Evolutionary conservation across 805 yeast species (phyloP).

Genomic region (Nakazawaea ambrosiae): DNA sequence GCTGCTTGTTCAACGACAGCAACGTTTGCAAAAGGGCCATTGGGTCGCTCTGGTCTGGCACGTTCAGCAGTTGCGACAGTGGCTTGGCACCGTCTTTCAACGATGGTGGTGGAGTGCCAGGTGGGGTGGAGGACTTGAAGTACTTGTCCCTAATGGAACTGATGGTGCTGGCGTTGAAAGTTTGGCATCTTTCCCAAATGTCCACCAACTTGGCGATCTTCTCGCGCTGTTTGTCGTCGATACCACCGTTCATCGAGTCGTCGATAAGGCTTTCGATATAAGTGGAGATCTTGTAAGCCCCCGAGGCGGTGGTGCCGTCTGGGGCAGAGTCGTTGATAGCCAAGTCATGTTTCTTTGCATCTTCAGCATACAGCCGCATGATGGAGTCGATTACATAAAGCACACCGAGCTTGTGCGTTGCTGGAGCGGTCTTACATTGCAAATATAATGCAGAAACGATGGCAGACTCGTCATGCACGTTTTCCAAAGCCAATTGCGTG

Average conservation of each 20-base stretch:
- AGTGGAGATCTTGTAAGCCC: conserved; percentile 56
- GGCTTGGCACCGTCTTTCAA: conserved; percentile 12
- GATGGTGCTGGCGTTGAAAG: conserved; percentile 58
- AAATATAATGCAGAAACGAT: conserved; percentile 53
- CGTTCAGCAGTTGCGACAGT: conserved; percentile 4
- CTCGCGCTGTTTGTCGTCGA: conserved; percentile 49
- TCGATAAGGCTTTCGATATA: conserved; percentile 58
- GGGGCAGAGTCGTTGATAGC: conserved; percentile 41
- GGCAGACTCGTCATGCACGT: conserved; percentile 44
- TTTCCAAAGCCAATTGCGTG: conserved; percentile 68
- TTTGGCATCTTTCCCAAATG: conserved; percentile 84
- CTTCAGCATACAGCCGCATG: conserved; percentile 77
- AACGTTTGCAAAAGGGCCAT: conserved; percentile 63
- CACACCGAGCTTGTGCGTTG: conserved; percentile 83
- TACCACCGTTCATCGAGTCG: conserved; percentile 51
- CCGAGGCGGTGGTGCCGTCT: conserved; percentile 71
- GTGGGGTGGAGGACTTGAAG: conserved; percentile 65
- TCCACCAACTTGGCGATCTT: conserved; percentile 81
- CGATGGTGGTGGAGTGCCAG: conserved; percentile 52
- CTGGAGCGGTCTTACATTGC: conserved; percentile 66
- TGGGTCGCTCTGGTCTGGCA: conserved; percentile 35
- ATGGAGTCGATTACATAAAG: conserved; percentile 90
- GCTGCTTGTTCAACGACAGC: conserved; percentile 25
- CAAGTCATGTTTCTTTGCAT: conserved; percentile 52
- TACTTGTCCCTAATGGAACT: conserved; percentile 49